Evolutionary conservation across 306 rosid species (phyloP), one percentile per base, ranked within the genome.

Genomic region (Cercis canadensis): DNA sequence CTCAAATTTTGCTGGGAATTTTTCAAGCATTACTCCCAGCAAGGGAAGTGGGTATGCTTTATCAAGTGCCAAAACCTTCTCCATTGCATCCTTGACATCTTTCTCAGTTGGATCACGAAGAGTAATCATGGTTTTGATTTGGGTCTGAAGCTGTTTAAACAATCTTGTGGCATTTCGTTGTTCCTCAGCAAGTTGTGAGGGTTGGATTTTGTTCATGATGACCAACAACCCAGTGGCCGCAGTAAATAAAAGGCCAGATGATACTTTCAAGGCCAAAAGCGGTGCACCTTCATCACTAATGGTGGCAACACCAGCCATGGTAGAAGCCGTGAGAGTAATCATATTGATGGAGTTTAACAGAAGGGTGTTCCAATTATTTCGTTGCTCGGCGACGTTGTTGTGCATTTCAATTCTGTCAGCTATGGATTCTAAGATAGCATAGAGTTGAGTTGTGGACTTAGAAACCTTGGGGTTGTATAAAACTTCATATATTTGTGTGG

Each of bases 401-500:
- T 90, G 97, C 87, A 88, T 86, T 70, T 86, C 95, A 1, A 86
- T 75, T 32, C 97, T 81, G 36, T 90, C 90, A 1, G 78, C 69
- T 5, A 84, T 80, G 11, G 81, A 77, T 34, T 86, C 90, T 6
- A 84, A 60, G 14, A 88, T 24, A 24, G 81, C 87, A 4, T 86
- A 85, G 50, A 90, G 88, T 74, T 88, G 79, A 11, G 66, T 14
- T 3, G 50, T 51, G 4, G 50, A 46, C 5, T 65, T 47, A 5
- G 77, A 51, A 14, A 21, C 16, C 14, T 49, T n/a, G n/a, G 69
- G 8, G 11, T 41, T 24, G 9, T 29, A 17, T 46, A 21, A 2
- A 45, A 45, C 37, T 40, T 65, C 45, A 5, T 40, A 5, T 4
- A 32, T 11, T 11, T 21, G 11, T n/a, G 33, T 10, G 45, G 4